Evolutionary conservation across 2,329 filamentous ascomycete genomes (phyloP), one percentile per base, ranked within the genome.

Genomic region (Sporothrix brasiliensis): DNA sequence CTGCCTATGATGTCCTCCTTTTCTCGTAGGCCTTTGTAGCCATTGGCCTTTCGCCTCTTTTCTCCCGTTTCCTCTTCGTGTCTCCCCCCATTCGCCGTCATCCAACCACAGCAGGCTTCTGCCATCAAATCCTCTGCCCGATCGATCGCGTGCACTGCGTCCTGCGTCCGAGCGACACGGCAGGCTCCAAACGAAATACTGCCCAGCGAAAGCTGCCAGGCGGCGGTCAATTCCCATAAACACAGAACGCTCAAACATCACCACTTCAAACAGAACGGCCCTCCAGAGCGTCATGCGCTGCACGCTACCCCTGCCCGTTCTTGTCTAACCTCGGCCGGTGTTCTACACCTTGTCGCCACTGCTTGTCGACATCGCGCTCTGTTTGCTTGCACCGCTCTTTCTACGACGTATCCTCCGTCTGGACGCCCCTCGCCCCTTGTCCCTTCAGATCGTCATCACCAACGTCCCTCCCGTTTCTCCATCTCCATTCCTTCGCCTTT

Each of bases 71-170:
- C 34, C 24, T 50, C 34, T 30, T 47, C 47, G 19, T 27, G 16
- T 14, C 41, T 10, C 49, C 53, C 11, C n/a, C 44, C 44, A n/a
- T 30, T 50, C 44, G 27, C 54, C 27, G 39, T 7, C 14, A 27
- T 63, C 58, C 50, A 67, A 67, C 65, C 65, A 54, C 65, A 67
- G n/a, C 16, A 47, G 10, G 63, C 47, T 13, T 50, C 44, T 52
- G 50, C 21, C 52, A 49, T 68, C 66, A 24, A 44, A 44, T 21
- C 53, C 44, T 27, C 24, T 34, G 44, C 54, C 60, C 67, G 53
- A 58, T 68, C 67, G 53, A 60, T 60, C 67, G 67, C 67, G 67
- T 68, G 67, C 67, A 39, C 39, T 44, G 47, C 16, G 47, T 34
- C 2, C 44, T 52, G 19, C 30, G 27, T 39, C 24, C 39, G 52